phyloP scores from a whole-genome alignment of 1,139 yeast species.

The Hyphopichia burtonii region DNA sequence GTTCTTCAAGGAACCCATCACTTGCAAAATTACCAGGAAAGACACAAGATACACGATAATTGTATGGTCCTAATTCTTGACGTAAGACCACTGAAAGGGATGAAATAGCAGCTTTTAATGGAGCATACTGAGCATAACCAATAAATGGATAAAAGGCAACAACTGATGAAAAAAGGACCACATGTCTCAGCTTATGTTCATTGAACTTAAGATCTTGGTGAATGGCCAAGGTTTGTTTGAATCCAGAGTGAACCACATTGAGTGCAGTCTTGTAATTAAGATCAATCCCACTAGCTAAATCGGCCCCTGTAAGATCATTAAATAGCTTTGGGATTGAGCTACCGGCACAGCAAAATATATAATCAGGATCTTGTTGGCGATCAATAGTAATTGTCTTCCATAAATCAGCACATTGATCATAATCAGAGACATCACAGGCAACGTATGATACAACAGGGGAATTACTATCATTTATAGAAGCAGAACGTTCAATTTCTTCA shows the following conservation, averaged over 20 bases:
- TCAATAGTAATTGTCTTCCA: conserved; percentile 27
- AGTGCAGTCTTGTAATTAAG: conserved; percentile 75
- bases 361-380: conserved; percentile 55
- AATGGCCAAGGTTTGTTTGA: conserved; percentile 33
- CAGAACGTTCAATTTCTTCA: conserved; percentile 31
- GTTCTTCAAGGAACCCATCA: conserved; percentile 84
- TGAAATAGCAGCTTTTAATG: conserved; percentile 79
- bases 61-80: conserved; percentile 74
- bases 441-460: conserved; percentile 44
- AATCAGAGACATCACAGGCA: conserved; percentile 66
- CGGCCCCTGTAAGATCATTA: conserved; percentile 58
- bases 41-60: conserved; percentile 59
- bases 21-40: conserved; percentile 89
- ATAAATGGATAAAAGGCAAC: conserved; percentile 84
- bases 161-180: conserved; percentile 78
- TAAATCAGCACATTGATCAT: conserved; percentile 43
- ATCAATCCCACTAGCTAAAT: conserved; percentile 59
- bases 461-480: conserved; percentile 12
- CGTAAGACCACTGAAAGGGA: conserved; percentile 73
- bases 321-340: conserved; percentile 79
- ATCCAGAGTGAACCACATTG: conserved; percentile 63
- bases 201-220: conserved; percentile 7
- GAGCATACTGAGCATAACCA: conserved; percentile 90
- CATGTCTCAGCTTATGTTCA: conserved; percentile 45
- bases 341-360: conserved; percentile 85